Conservation (phyloP, 2,329 filamentous ascomycete genomes). For the Nothophoma quercina region DNA sequence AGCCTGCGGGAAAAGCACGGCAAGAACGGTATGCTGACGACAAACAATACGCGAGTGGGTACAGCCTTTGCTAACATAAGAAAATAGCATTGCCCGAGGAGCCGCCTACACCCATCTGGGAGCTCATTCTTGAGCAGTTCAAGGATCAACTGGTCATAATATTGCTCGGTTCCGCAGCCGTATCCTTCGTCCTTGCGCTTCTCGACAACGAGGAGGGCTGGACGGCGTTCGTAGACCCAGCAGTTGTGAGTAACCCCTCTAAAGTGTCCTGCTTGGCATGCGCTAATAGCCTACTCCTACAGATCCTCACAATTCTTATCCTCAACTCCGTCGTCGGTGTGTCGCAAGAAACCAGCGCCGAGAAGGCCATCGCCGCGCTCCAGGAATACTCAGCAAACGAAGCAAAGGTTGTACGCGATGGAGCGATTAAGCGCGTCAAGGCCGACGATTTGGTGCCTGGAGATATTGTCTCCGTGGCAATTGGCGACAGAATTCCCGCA, state of each 20-base stretch:
- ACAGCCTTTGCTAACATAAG: conserved; percentile 1
- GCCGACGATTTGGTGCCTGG: conserved; percentile 97
- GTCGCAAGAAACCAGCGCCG: conserved; percentile 96
- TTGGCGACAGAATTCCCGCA: conserved; percentile 92
- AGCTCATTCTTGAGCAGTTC: conserved; percentile 97
- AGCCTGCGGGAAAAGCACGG: conserved; percentile 59
- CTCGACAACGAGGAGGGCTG: conserved; percentile 94
- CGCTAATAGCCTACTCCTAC: conserved; percentile 22
- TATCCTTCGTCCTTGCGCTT: conserved; percentile 91
- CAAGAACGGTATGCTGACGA: conserved; percentile 58
- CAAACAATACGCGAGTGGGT: background rate
- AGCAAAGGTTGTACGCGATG: conserved; percentile 89
- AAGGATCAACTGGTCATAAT: conserved; percentile 98
- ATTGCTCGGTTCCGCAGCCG: conserved; percentile 86
- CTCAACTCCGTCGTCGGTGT: conserved; percentile 97
- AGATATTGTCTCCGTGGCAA: conserved; percentile 85
- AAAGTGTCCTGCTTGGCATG: background rate
- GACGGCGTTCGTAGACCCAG: conserved; percentile 96
- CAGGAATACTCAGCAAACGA: conserved; percentile 99
- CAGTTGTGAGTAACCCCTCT: conserved; percentile 72
- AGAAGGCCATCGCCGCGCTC: conserved; percentile 96
- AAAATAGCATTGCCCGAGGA: conserved; percentile 78
- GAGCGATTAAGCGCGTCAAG: conserved; percentile 81
- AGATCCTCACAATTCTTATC: conserved; percentile 96
- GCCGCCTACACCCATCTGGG: conserved; percentile 93